Percentiles rank a stretch among this genome's conserved stretches.
These are phyloP conservation scores for Debaryomyces psychrophilus DNA, from an alignment of 1,139 yeast species.

Conservation along the genomic window DNA sequence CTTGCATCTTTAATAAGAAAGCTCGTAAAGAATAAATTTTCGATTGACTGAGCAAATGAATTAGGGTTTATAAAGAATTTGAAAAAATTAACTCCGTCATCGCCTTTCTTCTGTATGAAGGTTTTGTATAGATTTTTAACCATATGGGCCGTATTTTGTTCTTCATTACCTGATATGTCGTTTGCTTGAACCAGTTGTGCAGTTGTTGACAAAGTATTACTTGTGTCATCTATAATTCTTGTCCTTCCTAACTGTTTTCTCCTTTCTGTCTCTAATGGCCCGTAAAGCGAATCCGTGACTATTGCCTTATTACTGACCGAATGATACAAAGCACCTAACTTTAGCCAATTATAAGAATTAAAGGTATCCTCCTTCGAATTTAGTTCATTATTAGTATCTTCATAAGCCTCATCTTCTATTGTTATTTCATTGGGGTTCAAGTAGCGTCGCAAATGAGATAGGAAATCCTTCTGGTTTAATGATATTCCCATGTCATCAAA, in stretches of 20 bases:
- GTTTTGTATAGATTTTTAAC: slow-evolving; percentile 53
- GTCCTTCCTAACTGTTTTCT: slow-evolving; percentile 41
- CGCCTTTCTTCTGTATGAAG: slow-evolving; percentile 31
- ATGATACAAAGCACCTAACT: slow-evolving; percentile 58
- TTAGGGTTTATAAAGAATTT: slow-evolving; percentile 71
- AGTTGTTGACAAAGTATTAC: slow-evolving; percentile 41
- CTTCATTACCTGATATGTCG: slow-evolving; percentile 52
- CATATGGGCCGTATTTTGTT: slow-evolving; percentile 62
- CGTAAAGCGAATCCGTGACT: slow-evolving; percentile 64
- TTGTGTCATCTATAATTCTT: slow-evolving; percentile 48
- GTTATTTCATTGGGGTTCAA: slow-evolving; percentile 26
- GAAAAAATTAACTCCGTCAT: slow-evolving; percentile 57
- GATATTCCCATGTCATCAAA: slow-evolving; percentile 56
- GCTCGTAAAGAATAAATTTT: slow-evolving; percentile 80
- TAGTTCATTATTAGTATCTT: slow-evolving; percentile 6
- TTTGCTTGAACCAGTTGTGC: slow-evolving; percentile 57
- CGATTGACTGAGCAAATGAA: slow-evolving; percentile 79
- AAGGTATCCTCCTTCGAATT: slow-evolving; percentile 29
- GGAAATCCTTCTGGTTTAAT: slow-evolving; percentile 51
- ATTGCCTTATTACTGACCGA: slow-evolving; percentile 51
- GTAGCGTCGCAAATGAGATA: slow-evolving; percentile 40
- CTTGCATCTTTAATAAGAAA: slow-evolving; percentile 77
- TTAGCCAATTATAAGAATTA: slow-evolving; percentile 57
- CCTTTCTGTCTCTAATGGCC: slow-evolving; percentile 70
- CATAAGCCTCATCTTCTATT: slow-evolving; percentile 20